Base-by-base conservation (phyloP, 2,329 filamentous ascomycete genomes). In the Cladophialophora carrionii region DNA sequence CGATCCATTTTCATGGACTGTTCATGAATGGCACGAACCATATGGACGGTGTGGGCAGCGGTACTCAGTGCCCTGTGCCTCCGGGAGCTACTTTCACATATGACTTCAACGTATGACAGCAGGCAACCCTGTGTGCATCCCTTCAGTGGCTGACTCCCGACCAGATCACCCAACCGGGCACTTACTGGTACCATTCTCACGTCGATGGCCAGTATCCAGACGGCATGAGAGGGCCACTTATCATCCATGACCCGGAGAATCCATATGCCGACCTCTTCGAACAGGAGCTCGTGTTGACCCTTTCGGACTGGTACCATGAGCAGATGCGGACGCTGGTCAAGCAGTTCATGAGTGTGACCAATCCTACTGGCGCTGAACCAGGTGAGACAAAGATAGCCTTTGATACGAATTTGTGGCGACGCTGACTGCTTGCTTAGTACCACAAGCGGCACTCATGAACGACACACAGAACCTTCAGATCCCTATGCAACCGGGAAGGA, bases 181-280 rank as follows among this genome's bases (percentile, higher is more conserved):
- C 89, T 0, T 92, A 91, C 76, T 92, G 90, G 90, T 93, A 92
- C 70, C 89, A 91, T 74, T 89, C 87, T 4, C 89, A 91, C 73
- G 82, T 83, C 24, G 81, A 82, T 67, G 87, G 83, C 26, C 88
- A 90, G 73, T 91, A 90, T 68, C 88, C 88, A 1, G 89, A 91
- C 73, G 89, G 89, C 10, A 79, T 90, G 5, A 82, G 88, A 24
- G 87, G 83, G 0, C 82, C 88, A 0, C 76, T 90, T 34, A 83
- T 90, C 61, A 79, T 90, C 22, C 84, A 89, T 57, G 88, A 91
- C 72, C 83, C 82, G 1, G 74, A 84, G 0, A 79, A 80, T n/a
- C 87, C 87, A 0, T 88, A 85, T 74, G 76, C 78, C 31, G 79
- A 78, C 49, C 73, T 83, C 22, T 87, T 85, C 63, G 86, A 90